Base-by-base conservation (phyloP, 2,329 filamentous ascomycete genomes). In the Ceratocystis colombiana region DNA sequence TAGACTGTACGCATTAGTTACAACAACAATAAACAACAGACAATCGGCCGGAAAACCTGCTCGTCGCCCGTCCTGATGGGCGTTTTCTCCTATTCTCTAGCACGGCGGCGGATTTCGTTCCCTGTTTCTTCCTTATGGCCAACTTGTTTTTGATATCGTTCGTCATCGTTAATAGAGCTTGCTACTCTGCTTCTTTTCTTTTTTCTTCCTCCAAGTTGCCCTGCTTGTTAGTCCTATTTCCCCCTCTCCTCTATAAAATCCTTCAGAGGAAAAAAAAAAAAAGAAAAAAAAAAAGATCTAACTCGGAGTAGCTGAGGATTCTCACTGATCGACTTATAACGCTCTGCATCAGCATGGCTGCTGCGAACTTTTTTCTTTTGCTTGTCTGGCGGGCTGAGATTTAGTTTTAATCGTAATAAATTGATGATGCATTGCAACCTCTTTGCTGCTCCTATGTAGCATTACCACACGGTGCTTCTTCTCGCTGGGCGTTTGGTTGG, bases 171-270 rank as follows among this genome's bases (percentile, higher is more conserved):
- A 28, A 25, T 12, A 4, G 10, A 25, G 48, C 17, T 25, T n/a
- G 17, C 46, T 50, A 50, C n/a, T 48, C 45, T n/a, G 45, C 20
- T 20, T 37, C 53, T 59, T 30, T 17, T 17, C 4, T 30, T 50
- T 57, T 59, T 17, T 59, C 25, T 59, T 30, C 53, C 15, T n/a
- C 28, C 25, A 59, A 59, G 53, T 59, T 59, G 53, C 53, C 53
- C 53, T 59, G 53, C 53, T 59, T 59, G 12, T 59, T 59, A 59
- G 53, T 30, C 25, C 22, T 8, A n/a, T 28, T n/a, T 17, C 22
- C 53, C 28, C 25, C 53, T 57, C 25, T 50, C 12, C 12, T 30
- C 17, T 30, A 37, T 59, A 37, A 59, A 59, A 30, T 30, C 53
- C 17, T 33, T 33, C 5, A 8, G 25, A 17, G 22, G n/a, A 33